Evolutionary conservation across 257 asterid genomes (phyloP).

Genomic region (Voacanga thouarsii): DNA sequence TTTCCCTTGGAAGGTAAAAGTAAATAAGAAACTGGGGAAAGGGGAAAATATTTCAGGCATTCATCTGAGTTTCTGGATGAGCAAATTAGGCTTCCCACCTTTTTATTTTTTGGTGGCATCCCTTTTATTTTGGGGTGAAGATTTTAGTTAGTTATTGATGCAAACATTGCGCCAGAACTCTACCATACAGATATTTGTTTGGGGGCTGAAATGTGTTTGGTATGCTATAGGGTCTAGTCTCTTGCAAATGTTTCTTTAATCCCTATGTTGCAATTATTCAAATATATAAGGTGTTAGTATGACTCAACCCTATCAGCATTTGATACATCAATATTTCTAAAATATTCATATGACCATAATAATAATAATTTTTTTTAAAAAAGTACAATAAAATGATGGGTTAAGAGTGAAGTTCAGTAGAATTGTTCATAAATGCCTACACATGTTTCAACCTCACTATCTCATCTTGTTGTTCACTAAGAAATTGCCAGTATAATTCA

Average conservation of each 20-base stretch:
- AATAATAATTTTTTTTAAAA: not conserved
- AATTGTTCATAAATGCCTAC: not conserved
- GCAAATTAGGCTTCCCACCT: not conserved
- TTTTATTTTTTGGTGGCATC: not conserved
- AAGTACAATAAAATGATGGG: not conserved
- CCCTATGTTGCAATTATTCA: not conserved
- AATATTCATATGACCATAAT: not conserved
- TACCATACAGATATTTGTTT: not conserved
- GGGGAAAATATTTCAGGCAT: not conserved
- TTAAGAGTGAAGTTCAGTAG: no score
- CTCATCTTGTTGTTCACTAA: not conserved
- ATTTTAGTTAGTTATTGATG: not conserved
- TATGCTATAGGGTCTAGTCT: not conserved
- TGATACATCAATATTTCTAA: not conserved
- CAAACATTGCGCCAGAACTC: not conserved
- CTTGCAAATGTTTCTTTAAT: not conserved
- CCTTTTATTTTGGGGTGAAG: not conserved
- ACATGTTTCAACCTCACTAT: not conserved
- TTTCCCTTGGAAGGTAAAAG: not conserved
- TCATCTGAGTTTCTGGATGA: not conserved
- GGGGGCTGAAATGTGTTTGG: not conserved
- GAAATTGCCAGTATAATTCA: not conserved
- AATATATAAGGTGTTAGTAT: not conserved
- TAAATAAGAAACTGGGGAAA: not conserved
- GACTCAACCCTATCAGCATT: not conserved